Conservation (phyloP, 306 rosid species). For the Fragaria nilgerrensis region DNA sequence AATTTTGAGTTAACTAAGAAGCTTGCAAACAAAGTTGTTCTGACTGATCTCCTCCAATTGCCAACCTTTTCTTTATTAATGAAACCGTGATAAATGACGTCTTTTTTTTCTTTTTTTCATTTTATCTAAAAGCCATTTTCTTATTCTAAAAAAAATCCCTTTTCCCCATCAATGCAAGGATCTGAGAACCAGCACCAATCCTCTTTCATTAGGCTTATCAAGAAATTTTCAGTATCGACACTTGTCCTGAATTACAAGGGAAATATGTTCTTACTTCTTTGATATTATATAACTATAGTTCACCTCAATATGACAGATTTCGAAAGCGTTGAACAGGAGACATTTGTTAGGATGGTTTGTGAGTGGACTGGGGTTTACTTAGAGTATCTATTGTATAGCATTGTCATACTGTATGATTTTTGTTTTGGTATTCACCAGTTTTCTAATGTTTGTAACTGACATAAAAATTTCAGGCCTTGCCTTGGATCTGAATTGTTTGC, state of each 20-base stretch:
- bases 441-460: constrained; percentile 11
- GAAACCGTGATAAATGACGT: background rate
- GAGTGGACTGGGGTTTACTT: background rate
- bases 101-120: background rate
- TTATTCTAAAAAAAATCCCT: background rate
- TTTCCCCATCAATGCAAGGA: background rate
- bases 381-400: background rate
- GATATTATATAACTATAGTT: background rate
- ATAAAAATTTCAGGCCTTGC: constrained; percentile 45
- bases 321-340: background rate
- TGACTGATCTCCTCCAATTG: background rate
- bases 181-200: background rate
- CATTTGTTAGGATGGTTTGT: background rate
- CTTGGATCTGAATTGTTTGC: constrained; percentile 51
- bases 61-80: background rate
- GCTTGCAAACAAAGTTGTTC: background rate
- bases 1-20: background rate
- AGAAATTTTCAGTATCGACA: background rate
- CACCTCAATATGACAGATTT: background rate
- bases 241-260: background rate
- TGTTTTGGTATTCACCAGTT: background rate
- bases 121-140: too few relatives aligned
- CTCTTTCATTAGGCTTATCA: background rate
- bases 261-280: background rate
- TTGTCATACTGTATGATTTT: background rate